A percentile compares a stretch with the other conserved stretches of the same genome.
Conservation (phyloP, 73 alveolate species). For the Paramecium biaurelia region DNA sequence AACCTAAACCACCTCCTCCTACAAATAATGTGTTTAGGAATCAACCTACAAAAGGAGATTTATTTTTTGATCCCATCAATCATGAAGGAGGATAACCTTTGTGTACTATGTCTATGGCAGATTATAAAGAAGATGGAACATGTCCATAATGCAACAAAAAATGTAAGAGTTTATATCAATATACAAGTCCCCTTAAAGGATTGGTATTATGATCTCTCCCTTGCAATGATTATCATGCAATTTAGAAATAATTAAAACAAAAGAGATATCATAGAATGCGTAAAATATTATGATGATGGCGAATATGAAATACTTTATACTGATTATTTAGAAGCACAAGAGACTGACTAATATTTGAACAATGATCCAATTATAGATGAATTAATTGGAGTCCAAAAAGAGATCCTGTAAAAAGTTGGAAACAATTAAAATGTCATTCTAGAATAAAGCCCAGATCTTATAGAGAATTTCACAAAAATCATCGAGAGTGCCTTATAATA, state of each 20-base stretch:
- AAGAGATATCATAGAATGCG: conserved; percentile 32
- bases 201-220: conserved; percentile 30
- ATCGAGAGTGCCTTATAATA: background rate
- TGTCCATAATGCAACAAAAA: background rate
- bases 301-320: conserved; percentile 44
- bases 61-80: conserved; percentile 13
- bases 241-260: background rate
- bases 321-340: conserved; percentile 3
- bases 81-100: conserved; percentile 31
- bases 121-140: background rate
- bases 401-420: background rate
- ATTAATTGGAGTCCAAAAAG: background rate
- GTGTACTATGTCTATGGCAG: background rate
- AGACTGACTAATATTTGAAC: background rate
- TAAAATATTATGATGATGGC: conserved; percentile 43
- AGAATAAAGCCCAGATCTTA: conserved; percentile 21
- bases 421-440: background rate
- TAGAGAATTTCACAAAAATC: conserved; percentile 16
- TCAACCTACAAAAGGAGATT: background rate
- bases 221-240: background rate
- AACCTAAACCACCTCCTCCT: background rate
- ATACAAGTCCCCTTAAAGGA: background rate
- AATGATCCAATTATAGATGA: conserved; percentile 12
- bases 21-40: background rate
- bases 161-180: background rate